Base-by-base conservation (phyloP, 495 filamentous ascomycete genomes). In the Pseudevernia furfuracea region DNA sequence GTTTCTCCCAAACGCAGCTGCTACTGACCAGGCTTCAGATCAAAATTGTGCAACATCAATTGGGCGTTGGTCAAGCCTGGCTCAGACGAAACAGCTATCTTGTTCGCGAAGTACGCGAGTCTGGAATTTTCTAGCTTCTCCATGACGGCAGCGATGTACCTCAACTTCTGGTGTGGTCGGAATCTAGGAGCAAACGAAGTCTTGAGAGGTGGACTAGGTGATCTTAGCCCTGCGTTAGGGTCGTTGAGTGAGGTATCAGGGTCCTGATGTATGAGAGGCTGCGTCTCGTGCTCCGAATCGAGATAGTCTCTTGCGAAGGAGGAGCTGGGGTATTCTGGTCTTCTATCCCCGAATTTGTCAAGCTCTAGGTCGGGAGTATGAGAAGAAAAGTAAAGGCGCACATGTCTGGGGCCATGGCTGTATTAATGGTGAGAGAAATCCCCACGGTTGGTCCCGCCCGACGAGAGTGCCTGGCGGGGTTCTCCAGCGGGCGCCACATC, bases 11-110 rank as follows among this genome's bases (percentile, higher is more conserved):
- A 25, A 30, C 3, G n/a, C 25, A 44, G 3, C 34, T 25, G 34
- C 5, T 17, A 61, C 78, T 70, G 75, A 87, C 84, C 85, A 73
- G 92, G 92, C 72, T 90, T 92, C 67, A 97, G 80, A 74, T 97
- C 92, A 75, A 88, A 75, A 74, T 97, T 97, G 62, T 85, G 89
- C 74, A 97, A 81, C 90, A 97, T 93, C 71, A 96, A 77, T 79
- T 97, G 89, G 37, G 89, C 82, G 68, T 84, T 90, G 49, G 85
- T 89, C 71, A 97, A 80, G 36, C 90, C 92, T 7, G 88, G 84
- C 77, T 95, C 91, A 66, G 79, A 74, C 48, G 85, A 77, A 61
- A 93, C 89, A 34, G 87, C 87, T 43, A 91, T 68, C 77, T 86
- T 90, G 49, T 74, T 59, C 25, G 72, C 60, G 44, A 73, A 69